phyloP scores from a whole-genome alignment of 208 protist species.

The Naegleria lovaniensis region DNA sequence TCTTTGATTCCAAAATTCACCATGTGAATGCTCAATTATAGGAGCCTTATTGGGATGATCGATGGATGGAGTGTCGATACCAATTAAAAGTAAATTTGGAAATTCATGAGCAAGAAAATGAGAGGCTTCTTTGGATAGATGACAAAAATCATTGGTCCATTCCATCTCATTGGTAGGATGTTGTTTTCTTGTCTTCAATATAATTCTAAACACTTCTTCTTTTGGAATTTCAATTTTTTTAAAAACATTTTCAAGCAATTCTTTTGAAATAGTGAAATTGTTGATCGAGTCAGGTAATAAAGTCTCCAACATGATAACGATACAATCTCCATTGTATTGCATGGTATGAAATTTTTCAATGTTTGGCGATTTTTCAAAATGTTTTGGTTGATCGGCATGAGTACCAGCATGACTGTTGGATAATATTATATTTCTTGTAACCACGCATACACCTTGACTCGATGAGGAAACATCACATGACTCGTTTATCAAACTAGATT shows the following conservation, averaged over 20 bases:
- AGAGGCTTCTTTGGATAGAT: slow-evolving; percentile 48
- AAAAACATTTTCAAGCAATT: not conserved
- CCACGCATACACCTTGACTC: slow-evolving; percentile 49
- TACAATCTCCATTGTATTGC: slow-evolving; percentile 58
- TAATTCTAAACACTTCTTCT: not conserved
- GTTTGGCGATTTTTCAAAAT: slow-evolving; percentile 50
- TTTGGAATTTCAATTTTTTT: not conserved
- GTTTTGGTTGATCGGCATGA: slow-evolving; percentile 60
- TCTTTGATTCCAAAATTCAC: slow-evolving; percentile 47
- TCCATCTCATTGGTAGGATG: not conserved
- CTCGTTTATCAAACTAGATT: not conserved
- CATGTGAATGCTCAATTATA: slow-evolving; percentile 49
- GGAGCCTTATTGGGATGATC: slow-evolving; percentile 48
- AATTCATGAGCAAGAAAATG: slow-evolving; percentile 50
- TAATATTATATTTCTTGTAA: slow-evolving; percentile 53
- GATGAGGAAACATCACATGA: slow-evolving; percentile 44
- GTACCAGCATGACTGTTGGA: slow-evolving; percentile 65
- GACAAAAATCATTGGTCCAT: slow-evolving; percentile 48
- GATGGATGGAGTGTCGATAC: slow-evolving; percentile 60
- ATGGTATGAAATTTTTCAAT: slow-evolving; percentile 46
- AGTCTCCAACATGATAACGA: slow-evolving; percentile 46
- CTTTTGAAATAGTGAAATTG: not conserved
- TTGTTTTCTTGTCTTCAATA: not conserved
- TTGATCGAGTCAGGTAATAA: slow-evolving; percentile 34
- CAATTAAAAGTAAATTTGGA: slow-evolving; percentile 58